Conservation (phyloP, 495 filamentous ascomycete species). For the Thermothielavioides terrestris region DNA sequence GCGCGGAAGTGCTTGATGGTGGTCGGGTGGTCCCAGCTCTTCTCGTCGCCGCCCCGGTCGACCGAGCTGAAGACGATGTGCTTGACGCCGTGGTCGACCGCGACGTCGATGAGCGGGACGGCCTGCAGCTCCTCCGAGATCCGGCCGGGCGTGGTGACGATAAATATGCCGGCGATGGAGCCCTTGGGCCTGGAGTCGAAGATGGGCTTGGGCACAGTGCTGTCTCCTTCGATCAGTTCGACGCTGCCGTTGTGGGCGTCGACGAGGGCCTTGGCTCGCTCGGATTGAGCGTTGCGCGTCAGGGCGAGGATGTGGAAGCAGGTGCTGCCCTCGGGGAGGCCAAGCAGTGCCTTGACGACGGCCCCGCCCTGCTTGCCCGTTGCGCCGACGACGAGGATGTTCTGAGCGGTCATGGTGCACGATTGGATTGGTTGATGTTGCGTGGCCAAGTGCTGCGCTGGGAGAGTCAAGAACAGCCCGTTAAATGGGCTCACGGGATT, state of each 20-base stretch:
- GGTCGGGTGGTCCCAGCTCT: constrained; percentile 48
- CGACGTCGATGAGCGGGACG: constrained; percentile 51
- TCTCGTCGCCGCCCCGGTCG: constrained; percentile 53
- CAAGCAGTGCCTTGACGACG: constrained; percentile 49
- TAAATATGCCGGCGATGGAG: constrained; percentile 39
- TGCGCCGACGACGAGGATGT: constrained; percentile 50
- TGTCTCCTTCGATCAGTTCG: constrained; percentile 50
- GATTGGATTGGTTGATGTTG: too few relatives aligned
- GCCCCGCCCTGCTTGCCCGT: constrained; percentile 66
- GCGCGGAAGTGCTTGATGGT: constrained; percentile 51
- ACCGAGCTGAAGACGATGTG: constrained; percentile 61
- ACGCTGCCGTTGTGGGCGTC: constrained; percentile 27
- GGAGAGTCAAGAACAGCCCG: neutral
- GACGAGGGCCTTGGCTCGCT: constrained; percentile 44
- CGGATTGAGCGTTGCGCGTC: constrained; percentile 51
- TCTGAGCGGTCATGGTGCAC: constrained; percentile 14
- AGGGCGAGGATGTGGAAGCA: constrained; percentile 58
- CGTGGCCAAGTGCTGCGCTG: neutral
- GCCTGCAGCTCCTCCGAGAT: constrained; percentile 51
- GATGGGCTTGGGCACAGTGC: constrained; percentile 41
- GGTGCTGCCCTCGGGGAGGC: constrained; percentile 18
- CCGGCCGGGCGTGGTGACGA: constrained; percentile 38
- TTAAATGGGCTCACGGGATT: too few relatives aligned
- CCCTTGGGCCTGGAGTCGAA: constrained; percentile 41
- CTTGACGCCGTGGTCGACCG: constrained; percentile 36